Evolutionary conservation across 352 stramenopile species (phyloP).

Genomic region (Phytophthora pisi): DNA sequence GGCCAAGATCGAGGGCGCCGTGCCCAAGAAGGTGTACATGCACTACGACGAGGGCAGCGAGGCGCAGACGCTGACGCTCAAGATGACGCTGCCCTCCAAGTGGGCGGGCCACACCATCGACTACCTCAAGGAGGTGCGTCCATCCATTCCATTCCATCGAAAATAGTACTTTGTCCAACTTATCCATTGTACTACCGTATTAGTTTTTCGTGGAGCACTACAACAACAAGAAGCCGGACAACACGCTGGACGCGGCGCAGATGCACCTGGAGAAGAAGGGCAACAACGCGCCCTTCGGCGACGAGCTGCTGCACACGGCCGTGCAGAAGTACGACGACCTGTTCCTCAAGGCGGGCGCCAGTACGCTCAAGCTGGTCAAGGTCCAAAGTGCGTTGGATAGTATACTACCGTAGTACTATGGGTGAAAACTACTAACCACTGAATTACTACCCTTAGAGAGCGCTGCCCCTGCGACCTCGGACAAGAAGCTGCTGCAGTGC

Average conservation of each 20-base stretch:
- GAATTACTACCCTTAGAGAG: constrained; percentile 17
- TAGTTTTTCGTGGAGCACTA: constrained; percentile 92
- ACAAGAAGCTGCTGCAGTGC: constrained; percentile 72
- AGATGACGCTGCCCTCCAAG: constrained; percentile 90
- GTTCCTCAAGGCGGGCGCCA: constrained; percentile 72
- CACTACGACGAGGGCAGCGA: constrained; percentile 83
- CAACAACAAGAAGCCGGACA: constrained; percentile 88
- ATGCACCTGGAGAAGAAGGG: constrained; percentile 81
- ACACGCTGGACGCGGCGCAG: constrained; percentile 51
- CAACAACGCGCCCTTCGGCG: constrained; percentile 56
- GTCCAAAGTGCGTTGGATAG: constrained; percentile 34
- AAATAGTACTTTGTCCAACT: neutral
- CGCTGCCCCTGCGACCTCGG: constrained; percentile 11
- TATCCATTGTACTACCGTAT: neutral
- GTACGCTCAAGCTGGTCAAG: constrained; percentile 60
- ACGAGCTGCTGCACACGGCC: constrained; percentile 79
- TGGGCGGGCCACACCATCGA: constrained; percentile 83
- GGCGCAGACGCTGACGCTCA: constrained; percentile 74
- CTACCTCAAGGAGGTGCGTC: constrained; percentile 76
- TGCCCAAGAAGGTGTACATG: constrained; percentile 91
- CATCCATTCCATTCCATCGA: constrained; percentile 21
- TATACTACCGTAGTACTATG: neutral
- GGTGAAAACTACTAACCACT: constrained; percentile 5
- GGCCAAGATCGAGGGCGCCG: constrained; percentile 74
- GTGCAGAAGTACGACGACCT: constrained; percentile 89